Evolutionary conservation across 768 basidiomycete genomes (phyloP).

Genomic region (Dioszegia crocea): DNA sequence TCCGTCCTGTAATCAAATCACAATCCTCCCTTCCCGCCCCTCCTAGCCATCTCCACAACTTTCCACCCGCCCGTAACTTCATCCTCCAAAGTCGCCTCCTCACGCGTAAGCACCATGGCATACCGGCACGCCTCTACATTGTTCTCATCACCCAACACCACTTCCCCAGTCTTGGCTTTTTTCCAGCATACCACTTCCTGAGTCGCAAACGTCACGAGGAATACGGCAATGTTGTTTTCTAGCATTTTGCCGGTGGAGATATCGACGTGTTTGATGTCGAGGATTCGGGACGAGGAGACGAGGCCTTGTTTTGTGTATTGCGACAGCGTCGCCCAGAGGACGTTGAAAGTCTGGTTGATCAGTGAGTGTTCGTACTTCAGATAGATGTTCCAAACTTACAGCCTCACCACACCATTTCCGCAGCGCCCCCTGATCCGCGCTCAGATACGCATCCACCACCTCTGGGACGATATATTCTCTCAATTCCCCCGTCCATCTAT

Average conservation of each 20-base stretch:
- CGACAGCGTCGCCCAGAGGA: slow-evolving; percentile 97
- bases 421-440: slow-evolving; percentile 79
- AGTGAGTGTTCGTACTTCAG: not conserved
- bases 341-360: slow-evolving; percentile 71
- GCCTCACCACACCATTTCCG: slow-evolving; percentile 93
- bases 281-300: slow-evolving; percentile 84
- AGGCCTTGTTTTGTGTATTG: slow-evolving; percentile 86
- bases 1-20: not conserved
- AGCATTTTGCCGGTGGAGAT: slow-evolving; percentile 81
- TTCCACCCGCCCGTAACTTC: slow-evolving; percentile 98
- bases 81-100: slow-evolving; percentile 81
- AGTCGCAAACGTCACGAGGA: slow-evolving; percentile 83
- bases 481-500: slow-evolving; percentile 80
- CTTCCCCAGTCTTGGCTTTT: slow-evolving; percentile 80
- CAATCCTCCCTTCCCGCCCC: slow-evolving; percentile 8
- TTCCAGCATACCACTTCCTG: slow-evolving; percentile 92
- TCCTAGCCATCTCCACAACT: slow-evolving; percentile 71
- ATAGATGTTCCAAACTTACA: not conserved
- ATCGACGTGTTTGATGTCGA: slow-evolving; percentile 96
- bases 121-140: slow-evolving; percentile 91
- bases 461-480: slow-evolving; percentile 97
- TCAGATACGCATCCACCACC: slow-evolving; percentile 91
- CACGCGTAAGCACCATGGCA: slow-evolving; percentile 81
- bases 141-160: slow-evolving; percentile 79
- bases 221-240: slow-evolving; percentile 82